Base-by-base conservation (phyloP, 2,329 filamentous ascomycete species). In the Lachnellula arida region DNA sequence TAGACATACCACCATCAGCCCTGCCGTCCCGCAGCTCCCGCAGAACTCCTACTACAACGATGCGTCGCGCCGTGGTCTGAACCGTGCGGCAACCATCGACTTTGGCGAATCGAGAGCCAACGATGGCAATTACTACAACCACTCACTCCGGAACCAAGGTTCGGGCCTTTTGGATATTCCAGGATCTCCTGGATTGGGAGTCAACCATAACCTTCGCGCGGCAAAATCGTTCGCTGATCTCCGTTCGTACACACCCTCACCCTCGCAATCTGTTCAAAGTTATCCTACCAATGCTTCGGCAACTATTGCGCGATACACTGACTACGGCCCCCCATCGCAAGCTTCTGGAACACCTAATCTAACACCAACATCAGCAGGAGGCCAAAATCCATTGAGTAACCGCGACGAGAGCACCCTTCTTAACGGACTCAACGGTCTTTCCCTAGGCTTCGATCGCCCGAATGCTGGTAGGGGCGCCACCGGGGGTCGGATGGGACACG, bases 161-260 rank as follows among this genome's bases (percentile, higher is more conserved):
- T 89, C 89, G 12, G 82, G 81, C 32, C 91, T 92, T n/a, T 78
- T 97, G 39, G 89, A 92, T 69, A 85, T 94, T 56, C 85, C 92
- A n/a, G 90, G 90, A 63, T 92, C 90, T 68, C 89, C 82, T 17
- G 84, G 86, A 47, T 68, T 75, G 46, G 74, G 80, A 49, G 78
- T 86, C 57, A 85, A 86, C 34, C 83, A 88, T 55, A 82, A 90
- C 67, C 82, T 99, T 37, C 87, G 94, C 44, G 90, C 90, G 28
- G 94, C 93, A 60, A 97, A 97, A 78, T 97, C 93, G 50, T 97
- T 97, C 71, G 94, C 93, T 37, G 94, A 99, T 70, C 77, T 99
- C 61, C 88, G 93, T 62, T 96, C 92, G 1, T 96, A 95, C 74
- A 97, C 92, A 15, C 93, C 93, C 11, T 97, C 93, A 65, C 93